Evolutionary conservation across 345 rosid genomes (phyloP).

Genomic region (Citrus australasica): DNA sequence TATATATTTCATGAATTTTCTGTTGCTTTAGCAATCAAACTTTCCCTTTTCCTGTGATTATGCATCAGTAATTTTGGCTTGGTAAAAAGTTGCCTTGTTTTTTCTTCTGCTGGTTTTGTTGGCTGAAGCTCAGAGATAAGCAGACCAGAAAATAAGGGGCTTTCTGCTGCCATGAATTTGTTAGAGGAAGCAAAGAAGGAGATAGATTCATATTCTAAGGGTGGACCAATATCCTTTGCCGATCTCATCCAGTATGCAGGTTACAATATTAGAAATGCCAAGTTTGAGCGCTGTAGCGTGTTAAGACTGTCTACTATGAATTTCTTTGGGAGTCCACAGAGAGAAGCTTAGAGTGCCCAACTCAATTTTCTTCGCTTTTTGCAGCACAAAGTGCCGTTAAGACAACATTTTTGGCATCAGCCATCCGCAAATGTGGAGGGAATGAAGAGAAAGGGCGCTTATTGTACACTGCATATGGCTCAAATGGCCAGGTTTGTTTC

Average conservation of each 20-base stretch:
- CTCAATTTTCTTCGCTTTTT: conserved; percentile 8
- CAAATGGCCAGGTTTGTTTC: conserved; percentile 72
- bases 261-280: conserved; percentile 5
- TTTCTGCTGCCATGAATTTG: conserved; percentile 53
- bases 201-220: conserved; percentile 82
- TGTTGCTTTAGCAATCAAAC: background rate
- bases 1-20: background rate
- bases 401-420: conserved; percentile 77
- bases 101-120: conserved; percentile 21
- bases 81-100: conserved; percentile 7
- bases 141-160: conserved; percentile 86
- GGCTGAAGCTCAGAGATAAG: conserved; percentile 87
- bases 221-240: conserved; percentile 82
- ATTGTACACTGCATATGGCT: conserved; percentile 81
- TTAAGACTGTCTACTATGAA: background rate
- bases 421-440: conserved; percentile 90
- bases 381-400: conserved; percentile 76
- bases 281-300: background rate
- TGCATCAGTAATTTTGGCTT: conserved; percentile 2
- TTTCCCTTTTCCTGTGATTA: background rate
- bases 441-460: conserved; percentile 76
- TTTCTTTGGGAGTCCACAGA: background rate
- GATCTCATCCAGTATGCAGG: conserved; percentile 88
- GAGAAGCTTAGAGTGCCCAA: background rate
- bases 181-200: conserved; percentile 67